Conservation (phyloP, 345 rosid genomes). For the Pistacia vera region DNA sequence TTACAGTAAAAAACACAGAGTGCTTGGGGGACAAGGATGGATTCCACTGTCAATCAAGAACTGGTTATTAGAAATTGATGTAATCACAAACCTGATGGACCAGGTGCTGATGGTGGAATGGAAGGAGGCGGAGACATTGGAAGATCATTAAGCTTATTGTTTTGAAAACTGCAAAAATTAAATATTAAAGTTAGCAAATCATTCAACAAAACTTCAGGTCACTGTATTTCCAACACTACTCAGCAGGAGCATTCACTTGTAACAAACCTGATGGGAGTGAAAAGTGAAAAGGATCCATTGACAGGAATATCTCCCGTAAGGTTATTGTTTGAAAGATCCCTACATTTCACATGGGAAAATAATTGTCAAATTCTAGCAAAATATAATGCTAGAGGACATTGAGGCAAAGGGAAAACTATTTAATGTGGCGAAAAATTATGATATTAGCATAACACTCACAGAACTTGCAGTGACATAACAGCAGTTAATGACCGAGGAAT, state of each 20-base stretch:
- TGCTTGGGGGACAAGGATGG: neutral
- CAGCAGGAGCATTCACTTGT: neutral
- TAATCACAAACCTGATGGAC: conserved; percentile 49
- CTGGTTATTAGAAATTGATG: neutral
- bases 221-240: conserved; percentile 5
- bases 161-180: conserved; percentile 56
- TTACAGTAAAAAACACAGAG: neutral
- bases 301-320: conserved; percentile 69
- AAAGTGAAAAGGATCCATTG: conserved; percentile 81
- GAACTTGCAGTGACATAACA: conserved; percentile 58
- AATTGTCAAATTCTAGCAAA: conserved; percentile 12
- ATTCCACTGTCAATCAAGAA: neutral
- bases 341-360: conserved; percentile 39
- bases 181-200: conserved; percentile 29
- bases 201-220: neutral
- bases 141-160: conserved; percentile 29
- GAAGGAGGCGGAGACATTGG: conserved; percentile 66
- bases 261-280: conserved; percentile 74
- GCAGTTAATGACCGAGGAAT: conserved; percentile 62
- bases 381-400: neutral
- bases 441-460: conserved; percentile 51
- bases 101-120: conserved; percentile 28
- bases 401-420: neutral
- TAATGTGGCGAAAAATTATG: neutral
- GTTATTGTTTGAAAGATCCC: conserved; percentile 78